Conservation (phyloP, 495 filamentous ascomycete species). For the Penicillium nucicola region DNA sequence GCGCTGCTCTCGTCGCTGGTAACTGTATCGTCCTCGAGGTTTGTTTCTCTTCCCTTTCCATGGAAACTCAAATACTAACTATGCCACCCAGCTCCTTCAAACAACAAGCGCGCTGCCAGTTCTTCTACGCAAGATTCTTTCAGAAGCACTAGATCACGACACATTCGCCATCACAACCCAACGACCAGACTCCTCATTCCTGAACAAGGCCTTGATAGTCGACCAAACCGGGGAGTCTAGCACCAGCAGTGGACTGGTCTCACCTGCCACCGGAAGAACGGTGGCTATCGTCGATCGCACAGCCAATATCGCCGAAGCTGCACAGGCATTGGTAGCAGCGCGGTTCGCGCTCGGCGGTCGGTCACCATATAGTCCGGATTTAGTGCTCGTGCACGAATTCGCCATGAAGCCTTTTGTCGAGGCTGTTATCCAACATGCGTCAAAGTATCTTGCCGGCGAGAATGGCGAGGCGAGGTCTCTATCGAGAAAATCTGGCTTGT, state of each 20-base stretch:
- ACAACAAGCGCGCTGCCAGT: slow-evolving; percentile 28
- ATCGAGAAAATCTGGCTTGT: slow-evolving; percentile 12
- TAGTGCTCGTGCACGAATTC: slow-evolving; percentile 56
- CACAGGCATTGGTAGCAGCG: slow-evolving; percentile 41
- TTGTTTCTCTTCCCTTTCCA: neutral
- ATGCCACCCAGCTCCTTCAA: slow-evolving; percentile 30
- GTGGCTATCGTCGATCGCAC: slow-evolving; percentile 54
- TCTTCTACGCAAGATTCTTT: slow-evolving; percentile 39
- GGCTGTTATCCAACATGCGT: slow-evolving; percentile 35
- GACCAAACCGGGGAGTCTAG: slow-evolving; percentile 12
- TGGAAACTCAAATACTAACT: neutral
- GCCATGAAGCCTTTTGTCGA: slow-evolving; percentile 48
- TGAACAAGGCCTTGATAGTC: slow-evolving; percentile 15
- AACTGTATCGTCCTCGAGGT: slow-evolving; percentile 54
- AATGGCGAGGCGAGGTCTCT: slow-evolving; percentile 22
- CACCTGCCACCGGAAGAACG: slow-evolving; percentile 25
- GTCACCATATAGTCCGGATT: slow-evolving; percentile 51
- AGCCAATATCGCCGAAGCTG: slow-evolving; percentile 44
- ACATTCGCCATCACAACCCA: slow-evolving; percentile 35
- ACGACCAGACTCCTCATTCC: slow-evolving; percentile 18
- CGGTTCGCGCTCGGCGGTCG: slow-evolving; percentile 48
- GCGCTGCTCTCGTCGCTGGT: slow-evolving; percentile 48
- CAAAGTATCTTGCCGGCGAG: slow-evolving; percentile 30
- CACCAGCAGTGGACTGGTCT: slow-evolving; percentile 20
- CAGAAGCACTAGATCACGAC: slow-evolving; percentile 39